phyloP scores from a whole-genome alignment of 495 filamentous ascomycete species.

The Annulohypoxylon stygium region DNA sequence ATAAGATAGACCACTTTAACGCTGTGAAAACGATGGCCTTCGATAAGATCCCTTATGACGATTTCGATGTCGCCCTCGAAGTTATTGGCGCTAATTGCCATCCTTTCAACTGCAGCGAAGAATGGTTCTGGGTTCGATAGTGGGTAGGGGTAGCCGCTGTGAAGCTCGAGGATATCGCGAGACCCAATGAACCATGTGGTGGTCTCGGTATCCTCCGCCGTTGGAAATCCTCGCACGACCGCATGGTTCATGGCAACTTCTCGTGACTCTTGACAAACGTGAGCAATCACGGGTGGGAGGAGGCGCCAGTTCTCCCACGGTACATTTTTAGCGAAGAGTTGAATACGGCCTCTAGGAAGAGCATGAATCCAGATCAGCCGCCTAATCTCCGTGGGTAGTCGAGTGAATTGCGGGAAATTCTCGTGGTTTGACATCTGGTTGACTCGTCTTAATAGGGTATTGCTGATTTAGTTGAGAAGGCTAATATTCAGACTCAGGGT shows the following conservation, averaged over 20 bases:
- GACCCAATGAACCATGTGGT: slow-evolving; percentile 51
- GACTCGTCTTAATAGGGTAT: slow-evolving; percentile 4
- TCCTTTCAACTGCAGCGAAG: slow-evolving; percentile 44
- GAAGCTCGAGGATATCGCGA: slow-evolving; percentile 49
- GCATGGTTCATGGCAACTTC: slow-evolving; percentile 43
- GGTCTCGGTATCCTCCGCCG: slow-evolving; percentile 46
- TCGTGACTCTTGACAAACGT: slow-evolving; percentile 47
- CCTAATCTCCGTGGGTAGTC: slow-evolving; percentile 50
- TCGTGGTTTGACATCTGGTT: slow-evolving; percentile 41
- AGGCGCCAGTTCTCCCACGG: slow-evolving; percentile 52
- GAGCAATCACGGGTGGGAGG: slow-evolving; percentile 45
- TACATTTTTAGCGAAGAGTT: slow-evolving; percentile 50
- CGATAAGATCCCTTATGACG: slow-evolving; percentile 43
- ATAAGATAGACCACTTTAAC: slow-evolving; percentile 49
- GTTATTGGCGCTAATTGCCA: slow-evolving; percentile 45
- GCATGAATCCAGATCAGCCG: slow-evolving; percentile 48
- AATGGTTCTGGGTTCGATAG: slow-evolving; percentile 51
- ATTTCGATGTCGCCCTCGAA: slow-evolving; percentile 45
- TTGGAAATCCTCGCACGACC: slow-evolving; percentile 49
- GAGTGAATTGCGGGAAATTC: slow-evolving; percentile 45
- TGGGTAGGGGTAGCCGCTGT: slow-evolving; percentile 50
- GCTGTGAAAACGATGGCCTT: slow-evolving; percentile 42
- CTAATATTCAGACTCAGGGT: slow-evolving; percentile 24
- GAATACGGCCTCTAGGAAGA: slow-evolving; percentile 47
- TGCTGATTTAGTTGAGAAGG: slow-evolving; percentile 20